Evolutionary conservation across 768 basidiomycete genomes (phyloP), one percentile per base, ranked within the genome.

Genomic region (Lactarius psammicola): DNA sequence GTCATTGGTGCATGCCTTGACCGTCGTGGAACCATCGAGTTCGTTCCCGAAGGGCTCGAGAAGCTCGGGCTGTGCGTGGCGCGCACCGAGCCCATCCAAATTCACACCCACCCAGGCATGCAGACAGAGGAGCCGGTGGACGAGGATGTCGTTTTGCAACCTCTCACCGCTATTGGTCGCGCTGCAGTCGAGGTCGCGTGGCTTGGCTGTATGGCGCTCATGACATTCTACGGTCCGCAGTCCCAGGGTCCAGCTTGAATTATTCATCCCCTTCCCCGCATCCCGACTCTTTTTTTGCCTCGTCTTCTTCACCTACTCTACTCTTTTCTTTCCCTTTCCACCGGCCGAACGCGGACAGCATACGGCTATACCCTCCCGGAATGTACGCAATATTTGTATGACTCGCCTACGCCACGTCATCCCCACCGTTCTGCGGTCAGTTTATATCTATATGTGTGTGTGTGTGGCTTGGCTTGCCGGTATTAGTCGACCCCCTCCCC

Each of bases 1-100:
- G 74, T 88, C 63, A 81, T 91, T 56, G 88, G 87, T 10, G 76
- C 83, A 1, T 92, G 88, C 69, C 75, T 80, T 59, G 82, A 85
- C 31, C 83, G 87, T 26, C 83, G 87, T 38, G 75, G 78, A 1
- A 92, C 91, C 4, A 83, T 95, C 59, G 86, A 92, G 74, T 92
- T 95, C 68, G 75, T 87, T 23, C 84, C 88, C 1, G 87, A 95
- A 58, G 93, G 92, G 0, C 80, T 95, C 60, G 81, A 85, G 69
- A 84, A 86, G 74, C 80, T 95, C 63, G 92, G 91, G 0, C 77
- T 95, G 67, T 87, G 87, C 56, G 71, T 68, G 46, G 69, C 69
- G 33, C 71, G 70, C 44, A 60, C 64, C 26, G 66, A 65, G 34
- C 69, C 70, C 2, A 40, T 49, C 4, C 55, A 61, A 28, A 58